phyloP scores from a whole-genome alignment of 106 monocot species.

The Dendrobium catenatum region DNA sequence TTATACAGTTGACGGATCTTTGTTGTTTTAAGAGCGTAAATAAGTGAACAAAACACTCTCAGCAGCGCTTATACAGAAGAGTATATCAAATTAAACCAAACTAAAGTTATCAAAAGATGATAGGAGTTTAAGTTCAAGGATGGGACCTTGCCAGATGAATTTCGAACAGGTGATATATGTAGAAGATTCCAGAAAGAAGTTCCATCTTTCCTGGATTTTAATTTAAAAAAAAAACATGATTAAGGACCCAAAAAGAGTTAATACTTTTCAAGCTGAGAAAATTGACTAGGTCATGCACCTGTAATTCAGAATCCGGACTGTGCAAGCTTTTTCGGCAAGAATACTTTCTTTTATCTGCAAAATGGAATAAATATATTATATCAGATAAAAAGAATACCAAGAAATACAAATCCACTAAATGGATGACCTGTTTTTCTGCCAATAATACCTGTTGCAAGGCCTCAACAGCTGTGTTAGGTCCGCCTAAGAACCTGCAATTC shows the following conservation, averaged over 20 bases:
- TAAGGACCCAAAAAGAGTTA: neutral
- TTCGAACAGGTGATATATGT: conserved; percentile 72
- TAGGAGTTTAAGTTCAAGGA: conserved; percentile 1
- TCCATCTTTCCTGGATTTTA: conserved; percentile 73
- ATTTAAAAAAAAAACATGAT: neutral
- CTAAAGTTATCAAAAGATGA: neutral
- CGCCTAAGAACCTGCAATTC: conserved; percentile 79
- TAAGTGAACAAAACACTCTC: neutral
- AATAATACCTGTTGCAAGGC: conserved; percentile 49
- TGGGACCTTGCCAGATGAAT: conserved; percentile 84
- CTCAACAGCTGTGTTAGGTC: conserved; percentile 53
- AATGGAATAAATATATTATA: neutral
- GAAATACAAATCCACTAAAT: neutral
- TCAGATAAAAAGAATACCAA: neutral
- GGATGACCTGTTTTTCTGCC: neutral
- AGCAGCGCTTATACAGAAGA: neutral
- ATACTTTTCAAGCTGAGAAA: neutral
- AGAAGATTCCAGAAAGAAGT: conserved; percentile 84
- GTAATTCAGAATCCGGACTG: conserved; percentile 76
- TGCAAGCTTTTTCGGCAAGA: conserved; percentile 40
- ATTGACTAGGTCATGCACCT: conserved; percentile 35
- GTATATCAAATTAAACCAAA: neutral
- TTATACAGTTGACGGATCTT: too few species aligned
- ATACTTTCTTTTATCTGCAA: conserved; percentile 64
- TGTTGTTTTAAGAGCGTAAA: neutral